Conservation (phyloP, 441 rosid genomes). For the Gossypium trilobum region DNA sequence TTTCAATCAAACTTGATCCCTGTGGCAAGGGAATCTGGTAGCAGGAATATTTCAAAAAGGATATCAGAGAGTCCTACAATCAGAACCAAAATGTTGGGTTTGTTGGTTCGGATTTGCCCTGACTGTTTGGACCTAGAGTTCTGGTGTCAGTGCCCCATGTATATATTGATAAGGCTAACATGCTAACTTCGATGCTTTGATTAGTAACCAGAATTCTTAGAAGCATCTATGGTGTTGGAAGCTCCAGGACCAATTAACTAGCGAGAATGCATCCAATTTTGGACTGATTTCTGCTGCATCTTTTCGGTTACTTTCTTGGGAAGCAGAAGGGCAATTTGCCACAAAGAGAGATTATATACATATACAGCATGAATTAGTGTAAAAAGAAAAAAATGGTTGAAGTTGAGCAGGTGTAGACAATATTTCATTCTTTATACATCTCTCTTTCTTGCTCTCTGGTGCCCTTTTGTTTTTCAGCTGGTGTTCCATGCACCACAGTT, state of each 20-base stretch:
- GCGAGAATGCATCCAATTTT: constrained; percentile 26
- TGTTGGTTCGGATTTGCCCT: constrained; percentile 3
- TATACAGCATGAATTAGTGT: constrained; percentile 26
- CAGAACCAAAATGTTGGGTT: constrained; percentile 13
- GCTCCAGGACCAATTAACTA: constrained; percentile 14
- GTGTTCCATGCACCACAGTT: neutral
- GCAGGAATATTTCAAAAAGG: constrained; percentile 11
- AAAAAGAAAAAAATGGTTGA: constrained; percentile 20
- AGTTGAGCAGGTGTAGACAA: constrained; percentile 31
- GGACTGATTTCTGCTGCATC: constrained; percentile 24
- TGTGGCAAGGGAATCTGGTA: constrained; percentile 9
- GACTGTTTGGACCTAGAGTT: constrained; percentile 12
- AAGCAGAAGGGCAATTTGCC: constrained; percentile 12
- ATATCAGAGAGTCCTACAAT: constrained; percentile 6
- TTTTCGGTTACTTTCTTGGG: constrained; percentile 20
- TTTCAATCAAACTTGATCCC: constrained; percentile 1
- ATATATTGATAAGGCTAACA: constrained; percentile 27
- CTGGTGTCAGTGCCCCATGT: constrained; percentile 20
- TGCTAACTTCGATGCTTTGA: constrained; percentile 29
- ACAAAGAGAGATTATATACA: constrained; percentile 21
- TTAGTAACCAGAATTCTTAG: constrained; percentile 17
- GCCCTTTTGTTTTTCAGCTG: neutral
- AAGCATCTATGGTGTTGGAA: constrained; percentile 14
- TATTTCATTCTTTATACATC: constrained; percentile 30
- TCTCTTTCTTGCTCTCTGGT: constrained; percentile 6